Evolutionary conservation across 2,329 filamentous ascomycete genomes (phyloP).

Genomic region (Rhinocladiella similis): DNA sequence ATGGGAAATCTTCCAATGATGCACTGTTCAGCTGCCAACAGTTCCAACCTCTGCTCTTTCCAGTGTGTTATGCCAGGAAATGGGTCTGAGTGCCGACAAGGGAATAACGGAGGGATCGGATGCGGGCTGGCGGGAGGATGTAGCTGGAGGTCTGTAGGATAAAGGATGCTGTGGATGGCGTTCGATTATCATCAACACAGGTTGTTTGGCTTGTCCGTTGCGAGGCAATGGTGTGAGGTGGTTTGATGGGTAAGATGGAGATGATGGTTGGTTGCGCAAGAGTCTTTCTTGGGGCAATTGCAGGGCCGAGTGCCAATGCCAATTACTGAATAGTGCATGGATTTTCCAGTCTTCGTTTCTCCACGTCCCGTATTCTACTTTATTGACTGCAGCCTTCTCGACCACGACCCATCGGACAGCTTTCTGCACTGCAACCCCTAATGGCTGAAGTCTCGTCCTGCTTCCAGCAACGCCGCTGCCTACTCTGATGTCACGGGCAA

Average conservation of each 20-base stretch:
- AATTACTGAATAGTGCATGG: not conserved
- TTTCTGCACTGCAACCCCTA: conserved; percentile 1
- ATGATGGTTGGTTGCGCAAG: not conserved
- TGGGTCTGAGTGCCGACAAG: too few relatives aligned
- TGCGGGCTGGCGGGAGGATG: too few relatives aligned
- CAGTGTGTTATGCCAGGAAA: not conserved
- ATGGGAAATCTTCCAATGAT: not conserved
- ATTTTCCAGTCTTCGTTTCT: not conserved
- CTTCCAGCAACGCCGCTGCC: not conserved
- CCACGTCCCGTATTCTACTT: not conserved
- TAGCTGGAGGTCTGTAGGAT: not conserved
- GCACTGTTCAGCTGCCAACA: not conserved
- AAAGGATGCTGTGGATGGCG: not conserved
- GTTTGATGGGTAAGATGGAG: not conserved
- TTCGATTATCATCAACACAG: not conserved
- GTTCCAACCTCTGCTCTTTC: not conserved
- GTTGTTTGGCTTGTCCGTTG: not conserved
- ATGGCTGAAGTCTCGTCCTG: conserved; percentile 4
- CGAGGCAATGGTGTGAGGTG: not conserved
- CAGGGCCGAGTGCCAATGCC: too few relatives aligned
- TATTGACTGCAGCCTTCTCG: not conserved
- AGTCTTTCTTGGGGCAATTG: not conserved
- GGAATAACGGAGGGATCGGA: too few relatives aligned
- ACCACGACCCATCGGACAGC: not conserved
- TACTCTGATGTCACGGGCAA: not conserved